Base-by-base conservation (phyloP, 371 early-diverging fungal genomes). In the Coemansia sp. region DNA sequence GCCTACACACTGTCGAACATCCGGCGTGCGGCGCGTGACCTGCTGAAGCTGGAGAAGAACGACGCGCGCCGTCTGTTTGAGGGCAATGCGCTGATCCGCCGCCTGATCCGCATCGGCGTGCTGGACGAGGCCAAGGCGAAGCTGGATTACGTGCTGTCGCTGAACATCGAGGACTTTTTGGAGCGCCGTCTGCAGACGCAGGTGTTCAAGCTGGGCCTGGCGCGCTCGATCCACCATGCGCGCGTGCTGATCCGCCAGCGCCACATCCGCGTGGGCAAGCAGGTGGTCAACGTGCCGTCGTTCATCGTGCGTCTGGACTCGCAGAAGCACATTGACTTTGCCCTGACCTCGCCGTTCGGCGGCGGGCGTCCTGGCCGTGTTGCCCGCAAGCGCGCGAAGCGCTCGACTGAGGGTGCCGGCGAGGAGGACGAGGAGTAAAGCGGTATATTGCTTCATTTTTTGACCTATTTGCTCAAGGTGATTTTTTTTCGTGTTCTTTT, bases 181-280 rank as follows among this genome's bases (percentile, higher is more conserved):
- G 98, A 99, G 85, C 92, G 99, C 77, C 93, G 99, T 78, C 93
- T 99, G 72, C 99, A 99, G 86, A 96, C 98, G 77, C 96, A 95
- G 87, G 99, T 99, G 68, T 97, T 95, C 92, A 94, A 95, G 90
- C 86, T 91, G 62, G 99, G 99, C 67, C 86, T 99, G 64, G 99
- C 99, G 83, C 97, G 94, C 88, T 95, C 95, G 66, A 94, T 99
- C 77, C 99, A 99, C 88, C 98, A 99, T 83, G 99, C 99, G 61
- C 94, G 99, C 87, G 96, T 96, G 77, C 83, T 99, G 77, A 99
- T 99, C 85, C 90, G 93, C 75, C 97, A 95, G 82, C 90, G 93
- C 69, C 99, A 99, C 90, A 99, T 99, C 82, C 93, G 91, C 74
- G 99, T 98, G 79, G 99, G 99, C 81, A 97, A 95, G 90, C 98